Conservation (phyloP, 2,329 filamentous ascomycete species). For the Cordyceps militaris region DNA sequence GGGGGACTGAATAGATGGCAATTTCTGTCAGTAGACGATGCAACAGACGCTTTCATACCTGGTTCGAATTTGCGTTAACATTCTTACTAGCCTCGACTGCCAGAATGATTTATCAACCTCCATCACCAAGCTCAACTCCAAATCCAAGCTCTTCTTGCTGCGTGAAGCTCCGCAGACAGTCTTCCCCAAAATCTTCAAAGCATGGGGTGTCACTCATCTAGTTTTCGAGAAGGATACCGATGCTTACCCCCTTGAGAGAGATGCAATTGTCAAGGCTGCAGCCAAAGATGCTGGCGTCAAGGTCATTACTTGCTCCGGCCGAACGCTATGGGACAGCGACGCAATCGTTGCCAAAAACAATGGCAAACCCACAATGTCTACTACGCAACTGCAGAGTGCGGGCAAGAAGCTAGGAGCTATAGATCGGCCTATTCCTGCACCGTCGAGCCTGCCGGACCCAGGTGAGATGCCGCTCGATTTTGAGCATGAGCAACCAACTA, state of each 20-base stretch:
- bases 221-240: conserved; percentile 78
- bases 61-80: background rate
- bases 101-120: conserved; percentile 62
- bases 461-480: conserved; percentile 55
- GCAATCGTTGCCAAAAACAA: conserved; percentile 57
- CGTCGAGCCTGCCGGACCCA: conserved; percentile 54
- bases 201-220: conserved; percentile 67
- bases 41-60: background rate
- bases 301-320: conserved; percentile 56
- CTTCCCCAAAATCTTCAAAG: conserved; percentile 64
- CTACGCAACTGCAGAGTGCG: conserved; percentile 57
- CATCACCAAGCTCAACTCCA: conserved; percentile 61
- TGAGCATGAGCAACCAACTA: conserved; percentile 45
- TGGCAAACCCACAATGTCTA: conserved; percentile 69
- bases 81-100: conserved; percentile 53
- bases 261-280: conserved; percentile 50
- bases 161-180: conserved; percentile 66
- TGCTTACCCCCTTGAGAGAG: conserved; percentile 59
- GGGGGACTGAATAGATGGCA: conserved; percentile 70
- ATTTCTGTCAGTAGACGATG: conserved; percentile 46
- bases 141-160: conserved; percentile 64
- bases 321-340: conserved; percentile 69
- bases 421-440: conserved; percentile 52
- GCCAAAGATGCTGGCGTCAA: conserved; percentile 59
- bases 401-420: conserved; percentile 57